Evolutionary conservation across 1,284 basidiomycete species (phyloP), one percentile per base, ranked within the genome.

Genomic region (Coniophora puteana): DNA sequence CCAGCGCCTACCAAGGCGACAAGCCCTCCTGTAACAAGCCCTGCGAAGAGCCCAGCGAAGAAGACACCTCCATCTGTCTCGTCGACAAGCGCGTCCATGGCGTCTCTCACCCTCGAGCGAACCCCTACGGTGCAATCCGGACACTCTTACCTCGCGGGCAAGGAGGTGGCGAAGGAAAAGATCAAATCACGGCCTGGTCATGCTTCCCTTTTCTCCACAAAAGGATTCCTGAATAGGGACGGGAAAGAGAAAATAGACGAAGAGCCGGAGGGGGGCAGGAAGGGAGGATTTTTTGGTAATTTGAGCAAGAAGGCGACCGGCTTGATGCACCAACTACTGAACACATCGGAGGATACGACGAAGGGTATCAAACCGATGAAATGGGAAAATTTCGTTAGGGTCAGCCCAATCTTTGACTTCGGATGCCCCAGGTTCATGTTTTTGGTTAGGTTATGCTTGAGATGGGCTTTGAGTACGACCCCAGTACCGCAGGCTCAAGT

Each of bases 401-500:
- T 76, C 37, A 44, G 54, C 41, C 13, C 36, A 16, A n/a, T 21
- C 33, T 32, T 14, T 48, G 18, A 46, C 26, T 29, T 29, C 23
- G 4, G 21, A 32, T 23, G 8, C 10, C 10, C 7, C 28, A 52
- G 21, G 11, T 41, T 27, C 34, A 35, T 12, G 24, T 34, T 17
- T 20, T 31, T 33, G 41, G 35, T 40, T 34, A 89, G 86, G 63
- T 85, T 29, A 85, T 89, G 85, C 65, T 67, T 24, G 83, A 85
- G 40, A 79, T 89, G 74, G 86, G 86, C 30, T 89, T 89, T 60
- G 61, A 62, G 2, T 80, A 80, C 48, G 78, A 82, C 54, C 80
- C 79, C 14, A 78, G 76, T 44, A 87, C 84, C 11, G 85, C 86
- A 16, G 86, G 86, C 3, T 89, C 87, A 10, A 86, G 84, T 58